Evolutionary conservation across 805 yeast species (phyloP).

Genomic region (Pichia cabralensis): DNA sequence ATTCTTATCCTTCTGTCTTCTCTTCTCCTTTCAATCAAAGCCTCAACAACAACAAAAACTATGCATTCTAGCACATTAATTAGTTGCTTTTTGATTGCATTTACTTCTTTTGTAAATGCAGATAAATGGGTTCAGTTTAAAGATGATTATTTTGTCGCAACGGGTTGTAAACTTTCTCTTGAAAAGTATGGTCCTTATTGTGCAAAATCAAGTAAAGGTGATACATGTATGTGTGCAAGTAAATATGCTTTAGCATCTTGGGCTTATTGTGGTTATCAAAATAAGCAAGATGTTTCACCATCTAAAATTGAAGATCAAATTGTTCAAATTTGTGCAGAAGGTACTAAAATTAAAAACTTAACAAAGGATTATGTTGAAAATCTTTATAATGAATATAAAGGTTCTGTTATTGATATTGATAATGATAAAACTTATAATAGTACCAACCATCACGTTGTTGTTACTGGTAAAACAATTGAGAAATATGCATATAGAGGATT

Average conservation of each 20-base stretch:
- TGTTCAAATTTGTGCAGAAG: slow-evolving; percentile 14
- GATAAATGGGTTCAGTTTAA: slow-evolving; percentile 11
- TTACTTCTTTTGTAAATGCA: not conserved
- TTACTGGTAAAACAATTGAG: slow-evolving; percentile 16
- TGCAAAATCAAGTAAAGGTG: slow-evolving; percentile 2
- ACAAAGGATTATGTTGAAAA: slow-evolving; percentile 8
- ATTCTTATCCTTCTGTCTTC: too few relatives aligned
- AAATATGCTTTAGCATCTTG: slow-evolving; percentile 22
- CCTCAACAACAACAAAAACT: too few relatives aligned
- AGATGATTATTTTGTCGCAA: slow-evolving; percentile 10
- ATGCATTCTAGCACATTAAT: too few relatives aligned
- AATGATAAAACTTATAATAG: slow-evolving; percentile 23
- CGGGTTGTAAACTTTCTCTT: slow-evolving; percentile 16
- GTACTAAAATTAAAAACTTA: slow-evolving; percentile 8
- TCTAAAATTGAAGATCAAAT: slow-evolving; percentile 7
- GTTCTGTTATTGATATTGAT: slow-evolving; percentile 27
- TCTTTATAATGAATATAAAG: slow-evolving; percentile 18
- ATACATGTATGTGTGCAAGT: slow-evolving; percentile 20
- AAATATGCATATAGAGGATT: slow-evolving; percentile 19
- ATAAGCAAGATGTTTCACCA: slow-evolving; percentile 1
- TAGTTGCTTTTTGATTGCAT: slow-evolving; percentile 1
- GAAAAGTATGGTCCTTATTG: slow-evolving; percentile 16
- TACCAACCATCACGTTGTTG: slow-evolving; percentile 28
- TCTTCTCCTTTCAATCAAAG: too few relatives aligned
- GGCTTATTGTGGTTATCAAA: slow-evolving; percentile 18